These are phyloP conservation scores for Fagus crenata DNA, from an alignment of 306 rosid species.

Conservation along the genomic window DNA sequence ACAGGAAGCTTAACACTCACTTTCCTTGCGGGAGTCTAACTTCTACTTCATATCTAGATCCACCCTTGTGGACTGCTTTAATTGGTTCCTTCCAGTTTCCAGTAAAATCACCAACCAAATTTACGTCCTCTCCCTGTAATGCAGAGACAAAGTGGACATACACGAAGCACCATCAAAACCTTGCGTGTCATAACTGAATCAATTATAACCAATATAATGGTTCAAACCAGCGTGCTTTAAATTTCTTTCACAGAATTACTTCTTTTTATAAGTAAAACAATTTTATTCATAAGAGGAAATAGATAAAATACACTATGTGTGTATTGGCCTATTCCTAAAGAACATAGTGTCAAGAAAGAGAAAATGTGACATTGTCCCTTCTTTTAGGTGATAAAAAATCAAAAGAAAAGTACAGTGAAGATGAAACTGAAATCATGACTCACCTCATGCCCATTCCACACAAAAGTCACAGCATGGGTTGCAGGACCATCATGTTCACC, in stretches of 20 bases:
- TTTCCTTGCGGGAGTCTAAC: constrained; percentile 92
- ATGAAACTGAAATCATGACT: constrained; percentile 26
- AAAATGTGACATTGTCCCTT: not conserved
- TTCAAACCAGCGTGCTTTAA: not conserved
- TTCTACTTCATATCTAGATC: constrained; percentile 80
- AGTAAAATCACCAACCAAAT: constrained; percentile 91
- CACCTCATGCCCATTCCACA: constrained; percentile 96
- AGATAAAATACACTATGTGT: no score
- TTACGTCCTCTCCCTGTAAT: constrained; percentile 82
- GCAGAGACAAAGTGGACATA: constrained; percentile 21
- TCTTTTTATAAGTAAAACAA: not conserved
- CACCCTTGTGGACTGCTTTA: constrained; percentile 66
- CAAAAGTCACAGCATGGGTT: constrained; percentile 87
- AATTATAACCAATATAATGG: constrained; percentile 9
- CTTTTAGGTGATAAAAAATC: constrained; percentile 12
- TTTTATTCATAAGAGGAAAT: no score
- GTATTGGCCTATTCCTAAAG: not conserved
- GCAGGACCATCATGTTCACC: constrained; percentile 87
- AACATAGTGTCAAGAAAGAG: not conserved
- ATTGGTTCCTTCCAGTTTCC: constrained; percentile 92
- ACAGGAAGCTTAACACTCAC: constrained; percentile 50
- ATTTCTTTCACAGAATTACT: constrained; percentile 8
- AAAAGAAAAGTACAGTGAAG: constrained; percentile 17
- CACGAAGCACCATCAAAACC: constrained; percentile 26
- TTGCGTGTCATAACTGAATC: constrained; percentile 15